These are phyloP conservation scores for Brassica balearica DNA, from an alignment of 441 rosid species.

Conservation along the genomic window DNA sequence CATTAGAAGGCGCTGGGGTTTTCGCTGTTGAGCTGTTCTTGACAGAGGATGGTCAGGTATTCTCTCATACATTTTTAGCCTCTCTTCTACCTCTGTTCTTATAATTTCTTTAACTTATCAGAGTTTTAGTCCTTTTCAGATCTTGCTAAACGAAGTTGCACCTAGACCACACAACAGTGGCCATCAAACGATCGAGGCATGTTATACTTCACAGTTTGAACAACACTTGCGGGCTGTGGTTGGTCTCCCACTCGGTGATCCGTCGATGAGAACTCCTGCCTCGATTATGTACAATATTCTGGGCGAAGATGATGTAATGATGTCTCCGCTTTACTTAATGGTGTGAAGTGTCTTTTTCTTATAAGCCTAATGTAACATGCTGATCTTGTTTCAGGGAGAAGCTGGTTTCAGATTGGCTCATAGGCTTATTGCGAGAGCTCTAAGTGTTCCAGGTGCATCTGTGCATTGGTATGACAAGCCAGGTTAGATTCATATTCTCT, in stretches of 20 bases:
- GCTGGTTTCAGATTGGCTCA: slow-evolving; percentile 75
- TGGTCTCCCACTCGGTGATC: slow-evolving; percentile 97
- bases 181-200: slow-evolving; percentile 95
- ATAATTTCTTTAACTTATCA: slow-evolving; percentile 18
- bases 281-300: slow-evolving; percentile 89
- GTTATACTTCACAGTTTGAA: slow-evolving; percentile 93
- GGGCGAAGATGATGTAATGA: slow-evolving; percentile 85
- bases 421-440: slow-evolving; percentile 70
- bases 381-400: slow-evolving; percentile 96
- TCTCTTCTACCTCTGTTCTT: slow-evolving; percentile 12
- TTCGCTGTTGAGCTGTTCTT: slow-evolving; percentile 98
- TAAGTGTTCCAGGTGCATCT: slow-evolving; percentile 72
- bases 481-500: slow-evolving; percentile 57
- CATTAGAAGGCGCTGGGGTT: slow-evolving; percentile 94
- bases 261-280: slow-evolving; percentile 93
- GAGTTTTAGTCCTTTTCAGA: slow-evolving; percentile 51
- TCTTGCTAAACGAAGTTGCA: slow-evolving; percentile 92
- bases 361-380: no score
- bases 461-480: slow-evolving; percentile 98
- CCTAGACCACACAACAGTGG: slow-evolving; percentile 99
- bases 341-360: slow-evolving; percentile 9
- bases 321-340: neutral
- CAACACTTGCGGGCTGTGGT: slow-evolving; percentile 91
- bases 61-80: slow-evolving; percentile 24
- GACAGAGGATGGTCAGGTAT: slow-evolving; percentile 83